These are phyloP conservation scores for Zea luxurians DNA, from an alignment of 176 grass and related monocot genomes.

Conservation along the genomic window DNA sequence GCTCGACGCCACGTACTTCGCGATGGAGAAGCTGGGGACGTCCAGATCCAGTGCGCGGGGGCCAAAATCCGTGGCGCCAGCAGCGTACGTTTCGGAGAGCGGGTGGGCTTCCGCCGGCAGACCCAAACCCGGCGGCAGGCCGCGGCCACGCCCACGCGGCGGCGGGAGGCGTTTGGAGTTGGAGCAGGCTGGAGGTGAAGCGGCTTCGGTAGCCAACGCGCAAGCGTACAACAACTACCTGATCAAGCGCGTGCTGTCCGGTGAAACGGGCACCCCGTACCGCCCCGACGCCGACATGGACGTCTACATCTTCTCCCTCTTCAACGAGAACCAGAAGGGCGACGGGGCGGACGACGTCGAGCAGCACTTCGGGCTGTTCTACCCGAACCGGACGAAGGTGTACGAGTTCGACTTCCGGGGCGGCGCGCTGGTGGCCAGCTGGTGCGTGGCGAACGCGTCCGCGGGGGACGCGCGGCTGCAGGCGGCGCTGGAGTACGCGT, in stretches of 20 bases:
- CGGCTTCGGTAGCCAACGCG: conserved; percentile 22
- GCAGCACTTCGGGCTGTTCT: conserved; percentile 70
- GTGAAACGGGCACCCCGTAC: conserved; percentile 47
- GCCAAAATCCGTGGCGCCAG: not conserved
- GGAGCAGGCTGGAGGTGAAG: not conserved
- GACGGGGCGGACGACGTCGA: conserved; percentile 33
- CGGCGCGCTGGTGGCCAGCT: conserved; percentile 1
- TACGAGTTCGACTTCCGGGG: conserved; percentile 64
- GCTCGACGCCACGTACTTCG: conserved; percentile 51
- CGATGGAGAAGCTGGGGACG: conserved; percentile 2
- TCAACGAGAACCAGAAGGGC: conserved; percentile 75
- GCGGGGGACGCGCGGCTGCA: conserved; percentile 24
- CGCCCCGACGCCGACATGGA: conserved; percentile 45
- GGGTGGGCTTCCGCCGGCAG: conserved; percentile 22
- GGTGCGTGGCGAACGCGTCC: conserved; percentile 43
- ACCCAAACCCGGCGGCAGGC: not conserved
- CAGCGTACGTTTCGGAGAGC: not conserved
- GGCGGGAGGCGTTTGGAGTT: not conserved
- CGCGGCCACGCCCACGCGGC: not conserved
- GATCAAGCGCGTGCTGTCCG: conserved; percentile 51
- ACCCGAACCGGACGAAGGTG: conserved; percentile 50
- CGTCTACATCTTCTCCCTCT: conserved; percentile 64
- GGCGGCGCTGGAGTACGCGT: conserved; percentile 45
- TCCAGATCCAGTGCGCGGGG: not conserved
- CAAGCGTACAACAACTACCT: conserved; percentile 54